Evolutionary conservation across 176 grass and related monocot species (phyloP), one percentile per base, ranked within the genome.

Genomic region (Ampelocalamus luodianensis): DNA sequence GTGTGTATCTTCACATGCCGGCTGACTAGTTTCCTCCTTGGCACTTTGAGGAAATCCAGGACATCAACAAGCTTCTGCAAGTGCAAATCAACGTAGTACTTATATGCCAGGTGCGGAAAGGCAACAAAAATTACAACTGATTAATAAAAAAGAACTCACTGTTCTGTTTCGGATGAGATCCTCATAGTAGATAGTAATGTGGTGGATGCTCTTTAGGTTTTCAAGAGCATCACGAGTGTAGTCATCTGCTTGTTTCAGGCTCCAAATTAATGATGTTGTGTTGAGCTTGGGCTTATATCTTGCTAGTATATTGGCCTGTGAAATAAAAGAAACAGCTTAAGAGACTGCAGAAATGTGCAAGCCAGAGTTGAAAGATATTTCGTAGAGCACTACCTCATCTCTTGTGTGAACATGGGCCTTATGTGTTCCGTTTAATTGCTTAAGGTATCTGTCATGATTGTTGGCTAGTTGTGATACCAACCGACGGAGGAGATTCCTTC

Each of bases 351-450:
- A 76, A 51, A 29, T n/a, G 45, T 63, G 9, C 13, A 46, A 34
- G 8, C 15, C 7, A 73, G 10, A 50, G 29, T 76, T 76, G 13
- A 50, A 44, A 65, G 32, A 43, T 50, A 10, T 42, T 15, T 23
- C 40, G 20, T 24, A 86, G 43, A 69, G 42, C 11, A 70, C 32
- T 72, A 97, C 92, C 92, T 97, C 92, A 75, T 82, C 59, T 15
- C 55, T 83, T 37, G 95, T 88, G 71, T 97, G 95, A 24, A 94
- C 92, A 88, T 97, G 95, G 27, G 92, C 92, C 79, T 97, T 97
- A 76, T 97, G 95, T 45, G 83, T 94, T 75, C 95, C 95, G 48
- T 97, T 97, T 88, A 97, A 64, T 68, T 97, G 95, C 88, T 93
- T 97, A 12, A 87, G 81, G 65, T 84, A 58, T 79, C 95, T 91